phyloP scores from a whole-genome alignment of 768 basidiomycete species.

The Roridomyces roridus region DNA sequence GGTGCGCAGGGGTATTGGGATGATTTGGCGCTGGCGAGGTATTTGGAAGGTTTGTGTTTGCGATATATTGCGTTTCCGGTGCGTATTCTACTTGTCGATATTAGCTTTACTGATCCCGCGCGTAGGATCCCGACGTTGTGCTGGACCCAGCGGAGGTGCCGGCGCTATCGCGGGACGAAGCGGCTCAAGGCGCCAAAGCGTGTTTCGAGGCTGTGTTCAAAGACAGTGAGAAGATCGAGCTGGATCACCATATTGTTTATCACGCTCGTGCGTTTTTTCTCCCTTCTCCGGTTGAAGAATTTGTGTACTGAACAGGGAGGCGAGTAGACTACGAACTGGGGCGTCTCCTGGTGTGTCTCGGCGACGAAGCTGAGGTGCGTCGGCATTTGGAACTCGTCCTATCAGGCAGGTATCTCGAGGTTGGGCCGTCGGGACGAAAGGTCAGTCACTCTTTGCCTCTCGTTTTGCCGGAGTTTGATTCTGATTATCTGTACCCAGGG shows the following conservation, averaged over 20 bases:
- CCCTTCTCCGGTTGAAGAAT: too few relatives aligned
- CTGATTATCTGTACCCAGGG: constrained; percentile 46
- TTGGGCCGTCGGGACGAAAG: constrained; percentile 63
- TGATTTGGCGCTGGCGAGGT: constrained; percentile 81
- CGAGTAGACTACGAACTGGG: constrained; percentile 86
- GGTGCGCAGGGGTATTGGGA: constrained; percentile 73
- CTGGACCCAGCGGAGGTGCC: constrained; percentile 43
- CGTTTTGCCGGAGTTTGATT: background rate
- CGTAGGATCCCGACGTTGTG: constrained; percentile 68
- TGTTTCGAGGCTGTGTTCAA: constrained; percentile 74
- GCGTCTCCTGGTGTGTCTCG: constrained; percentile 74
- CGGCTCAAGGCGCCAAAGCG: constrained; percentile 55
- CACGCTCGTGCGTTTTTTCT: constrained; percentile 70
- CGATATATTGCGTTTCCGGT: constrained; percentile 90
- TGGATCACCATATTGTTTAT: constrained; percentile 92
- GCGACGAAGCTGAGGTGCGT: constrained; percentile 64
- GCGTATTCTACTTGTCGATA: constrained; percentile 36
- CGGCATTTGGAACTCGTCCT: constrained; percentile 82
- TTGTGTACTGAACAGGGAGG: background rate
- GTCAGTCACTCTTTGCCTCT: constrained; percentile 27
- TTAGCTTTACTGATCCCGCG: background rate
- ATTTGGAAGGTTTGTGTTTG: constrained; percentile 86
- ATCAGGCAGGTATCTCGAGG: constrained; percentile 70
- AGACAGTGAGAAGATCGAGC: constrained; percentile 72
- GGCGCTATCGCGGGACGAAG: constrained; percentile 52